phyloP scores from a whole-genome alignment of 768 basidiomycete species.

The Lepiota brunneoincarnata region DNA sequence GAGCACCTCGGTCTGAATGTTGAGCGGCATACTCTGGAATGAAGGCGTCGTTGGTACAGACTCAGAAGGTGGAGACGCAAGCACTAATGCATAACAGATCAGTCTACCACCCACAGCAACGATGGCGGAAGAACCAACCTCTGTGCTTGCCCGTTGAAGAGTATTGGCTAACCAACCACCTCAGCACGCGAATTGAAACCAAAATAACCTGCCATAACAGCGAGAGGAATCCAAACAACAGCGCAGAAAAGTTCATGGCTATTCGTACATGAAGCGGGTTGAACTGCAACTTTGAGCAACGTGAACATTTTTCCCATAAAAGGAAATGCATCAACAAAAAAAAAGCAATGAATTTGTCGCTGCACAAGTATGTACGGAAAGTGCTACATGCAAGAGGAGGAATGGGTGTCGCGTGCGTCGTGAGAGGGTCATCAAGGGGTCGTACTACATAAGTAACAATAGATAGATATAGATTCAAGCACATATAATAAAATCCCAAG shows the following conservation, averaged over 20 bases:
- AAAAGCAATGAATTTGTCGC: constrained; percentile 5
- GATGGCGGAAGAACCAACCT: not conserved
- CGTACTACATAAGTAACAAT: constrained; percentile 12
- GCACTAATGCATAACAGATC: not conserved
- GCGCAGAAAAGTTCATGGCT: constrained; percentile 9
- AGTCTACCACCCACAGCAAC: no score
- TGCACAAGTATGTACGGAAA: not conserved
- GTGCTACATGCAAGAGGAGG: not conserved
- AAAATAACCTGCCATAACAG: constrained; percentile 5
- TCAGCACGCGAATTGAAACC: constrained; percentile 4
- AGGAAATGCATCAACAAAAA: not conserved
- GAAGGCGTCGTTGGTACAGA: constrained; percentile 4
- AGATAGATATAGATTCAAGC: not conserved
- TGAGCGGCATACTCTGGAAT: constrained; percentile 9
- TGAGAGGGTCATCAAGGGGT: constrained; percentile 3
- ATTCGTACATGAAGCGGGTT: not conserved
- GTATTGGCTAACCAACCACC: constrained; percentile 10
- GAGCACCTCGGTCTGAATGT: constrained; percentile 8
- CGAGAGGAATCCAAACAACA: not conserved
- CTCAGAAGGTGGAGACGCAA: not conserved
- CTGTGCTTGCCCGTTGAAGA: constrained; percentile 1
- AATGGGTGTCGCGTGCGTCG: constrained; percentile 6
- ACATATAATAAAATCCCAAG: not conserved
- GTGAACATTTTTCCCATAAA: constrained; percentile 7
- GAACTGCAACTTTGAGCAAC: not conserved